These are phyloP conservation scores for Cymbopogon flexuosus DNA, from an alignment of 202 grass and related monocot genomes.

Conservation along the genomic window DNA sequence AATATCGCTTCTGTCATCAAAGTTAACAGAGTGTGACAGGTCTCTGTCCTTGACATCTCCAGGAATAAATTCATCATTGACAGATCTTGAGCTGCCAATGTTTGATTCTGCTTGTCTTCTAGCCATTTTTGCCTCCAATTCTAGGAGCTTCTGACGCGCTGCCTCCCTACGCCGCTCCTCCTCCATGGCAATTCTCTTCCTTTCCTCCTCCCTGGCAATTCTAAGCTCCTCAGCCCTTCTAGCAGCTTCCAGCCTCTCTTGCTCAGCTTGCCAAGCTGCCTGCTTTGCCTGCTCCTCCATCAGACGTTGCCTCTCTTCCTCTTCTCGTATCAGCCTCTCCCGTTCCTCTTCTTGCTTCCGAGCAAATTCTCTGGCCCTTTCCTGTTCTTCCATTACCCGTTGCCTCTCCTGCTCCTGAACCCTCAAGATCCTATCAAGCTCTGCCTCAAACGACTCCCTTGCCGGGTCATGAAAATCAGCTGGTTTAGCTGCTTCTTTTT, in stretches of 20 bases:
- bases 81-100: conserved; percentile 13
- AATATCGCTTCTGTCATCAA: conserved; percentile 52
- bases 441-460: conserved; percentile 94
- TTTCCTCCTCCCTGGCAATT: conserved; percentile 88
- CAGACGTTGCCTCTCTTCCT: conserved; percentile 56
- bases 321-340: conserved; percentile 74
- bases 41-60: conserved; percentile 36
- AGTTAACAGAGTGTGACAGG: conserved; percentile 24
- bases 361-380: conserved; percentile 60
- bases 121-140: conserved; percentile 84
- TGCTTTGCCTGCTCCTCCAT: conserved; percentile 72
- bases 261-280: conserved; percentile 69
- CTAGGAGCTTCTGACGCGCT: conserved; percentile 73
- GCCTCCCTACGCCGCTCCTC: conserved; percentile 91
- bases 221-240: conserved; percentile 79
- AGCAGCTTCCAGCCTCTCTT: conserved; percentile 70
- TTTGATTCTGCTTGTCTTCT: conserved; percentile 53
- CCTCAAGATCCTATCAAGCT: conserved; percentile 83
- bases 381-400: conserved; percentile 67
- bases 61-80: conserved; percentile 41
- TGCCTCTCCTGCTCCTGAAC: conserved; percentile 80
- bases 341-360: conserved; percentile 75
- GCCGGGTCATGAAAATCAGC: conserved; percentile 76
- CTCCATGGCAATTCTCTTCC: conserved; percentile 51
- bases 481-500: conserved; percentile 60